A percentile compares a stretch with the other conserved stretches of the same genome.
Evolutionary conservation across 352 stramenopile genomes (phyloP).

Genomic region (Globisporangium iwayamae): DNA sequence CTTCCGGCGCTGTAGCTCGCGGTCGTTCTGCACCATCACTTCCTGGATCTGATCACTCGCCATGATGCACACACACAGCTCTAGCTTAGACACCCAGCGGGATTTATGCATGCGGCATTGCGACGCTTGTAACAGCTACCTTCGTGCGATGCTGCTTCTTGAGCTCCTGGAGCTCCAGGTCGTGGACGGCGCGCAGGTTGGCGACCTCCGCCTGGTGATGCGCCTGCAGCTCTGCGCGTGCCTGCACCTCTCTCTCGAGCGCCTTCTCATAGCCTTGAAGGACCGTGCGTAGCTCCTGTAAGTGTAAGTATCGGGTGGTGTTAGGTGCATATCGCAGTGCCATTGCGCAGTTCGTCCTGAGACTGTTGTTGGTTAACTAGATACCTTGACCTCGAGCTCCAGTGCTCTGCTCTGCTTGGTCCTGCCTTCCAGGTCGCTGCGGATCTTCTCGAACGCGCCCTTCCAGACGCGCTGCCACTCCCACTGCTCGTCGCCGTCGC

Average conservation of each 20-base stretch:
- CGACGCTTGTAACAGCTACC: background rate
- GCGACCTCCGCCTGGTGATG: conserved; percentile 44
- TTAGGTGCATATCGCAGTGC: background rate
- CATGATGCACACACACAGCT: too few species aligned
- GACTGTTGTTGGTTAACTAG: background rate
- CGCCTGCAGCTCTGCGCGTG: conserved; percentile 25
- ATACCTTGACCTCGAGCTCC: conserved; percentile 43
- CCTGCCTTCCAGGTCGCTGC: conserved; percentile 29
- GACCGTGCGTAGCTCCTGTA: conserved; percentile 41
- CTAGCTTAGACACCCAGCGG: background rate
- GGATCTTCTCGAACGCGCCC: conserved; percentile 65
- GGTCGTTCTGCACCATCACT: conserved; percentile 41
- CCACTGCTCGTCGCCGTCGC: conserved; percentile 60
- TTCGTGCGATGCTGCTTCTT: conserved; percentile 49
- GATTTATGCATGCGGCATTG: too few species aligned
- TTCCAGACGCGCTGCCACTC: conserved; percentile 73
- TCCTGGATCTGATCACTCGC: conserved; percentile 18
- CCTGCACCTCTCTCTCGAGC: conserved; percentile 30
- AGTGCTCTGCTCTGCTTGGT: conserved; percentile 31
- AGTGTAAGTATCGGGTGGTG: background rate
- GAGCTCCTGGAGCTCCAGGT: conserved; percentile 45
- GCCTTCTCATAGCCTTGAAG: conserved; percentile 37
- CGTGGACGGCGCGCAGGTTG: conserved; percentile 41
- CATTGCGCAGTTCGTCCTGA: background rate
- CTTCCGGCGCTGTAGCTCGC: conserved; percentile 29